These are phyloP conservation scores for Exophiala viscosa DNA, from an alignment of 2,329 filamentous ascomycete species.

Conservation along the genomic window DNA sequence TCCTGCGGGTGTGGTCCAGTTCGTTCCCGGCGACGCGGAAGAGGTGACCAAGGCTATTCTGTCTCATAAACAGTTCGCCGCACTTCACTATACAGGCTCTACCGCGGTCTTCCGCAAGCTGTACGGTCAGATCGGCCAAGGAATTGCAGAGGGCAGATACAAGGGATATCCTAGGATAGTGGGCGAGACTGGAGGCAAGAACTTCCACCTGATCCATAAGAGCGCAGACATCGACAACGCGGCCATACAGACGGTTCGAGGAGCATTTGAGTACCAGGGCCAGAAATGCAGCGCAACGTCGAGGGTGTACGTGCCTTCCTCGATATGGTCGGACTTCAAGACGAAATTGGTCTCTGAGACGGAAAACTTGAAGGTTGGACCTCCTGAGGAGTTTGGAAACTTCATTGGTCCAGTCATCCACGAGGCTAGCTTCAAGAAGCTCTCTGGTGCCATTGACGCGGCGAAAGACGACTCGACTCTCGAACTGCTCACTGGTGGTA, in stretches of 20 bases:
- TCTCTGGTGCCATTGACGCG: conserved; percentile 66
- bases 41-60: conserved; percentile 73
- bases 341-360: conserved; percentile 61
- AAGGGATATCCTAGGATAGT: conserved; percentile 75
- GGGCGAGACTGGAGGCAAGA: conserved; percentile 81
- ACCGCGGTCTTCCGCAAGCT: conserved; percentile 80
- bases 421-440: conserved; percentile 69
- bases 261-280: conserved; percentile 78
- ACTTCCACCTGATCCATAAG: conserved; percentile 73
- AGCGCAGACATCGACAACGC: conserved; percentile 70
- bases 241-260: conserved; percentile 70
- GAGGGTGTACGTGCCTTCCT: conserved; percentile 67
- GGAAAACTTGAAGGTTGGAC: conserved; percentile 62
- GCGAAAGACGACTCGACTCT: conserved; percentile 67
- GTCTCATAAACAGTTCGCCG: conserved; percentile 70
- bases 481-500: conserved; percentile 66
- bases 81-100: conserved; percentile 83
- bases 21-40: conserved; percentile 76
- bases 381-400: conserved; percentile 62
- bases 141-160: conserved; percentile 75
- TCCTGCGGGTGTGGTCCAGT: conserved; percentile 80
- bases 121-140: conserved; percentile 76
- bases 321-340: conserved; percentile 67
- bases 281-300: conserved; percentile 81
- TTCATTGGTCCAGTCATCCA: conserved; percentile 82